Percentiles rank a stretch among this genome's conserved stretches.
These are phyloP conservation scores for Litchi chinensis DNA, from an alignment of 345 rosid genomes.

Conservation along the genomic window DNA sequence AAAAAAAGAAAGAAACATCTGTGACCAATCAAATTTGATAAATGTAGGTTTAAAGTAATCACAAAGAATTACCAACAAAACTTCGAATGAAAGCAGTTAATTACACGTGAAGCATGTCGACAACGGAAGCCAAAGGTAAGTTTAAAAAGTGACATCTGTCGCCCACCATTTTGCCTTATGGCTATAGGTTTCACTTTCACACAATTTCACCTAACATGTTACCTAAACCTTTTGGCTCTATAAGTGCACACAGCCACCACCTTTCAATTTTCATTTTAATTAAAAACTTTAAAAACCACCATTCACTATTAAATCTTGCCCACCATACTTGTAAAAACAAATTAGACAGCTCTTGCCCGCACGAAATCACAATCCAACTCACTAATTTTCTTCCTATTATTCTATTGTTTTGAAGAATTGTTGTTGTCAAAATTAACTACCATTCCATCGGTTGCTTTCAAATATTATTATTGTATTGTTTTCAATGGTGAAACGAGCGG, in stretches of 20 bases:
- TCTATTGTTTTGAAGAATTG: background rate
- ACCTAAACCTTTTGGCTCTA: slow-evolving; percentile 41
- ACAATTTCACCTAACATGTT: slow-evolving; percentile 35
- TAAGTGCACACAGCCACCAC: slow-evolving; percentile 11
- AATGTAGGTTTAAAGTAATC: background rate
- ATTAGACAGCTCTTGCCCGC: slow-evolving; percentile 25
- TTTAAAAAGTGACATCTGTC: slow-evolving; percentile 38
- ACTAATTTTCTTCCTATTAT: background rate
- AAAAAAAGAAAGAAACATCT: no score
- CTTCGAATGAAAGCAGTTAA: background rate
- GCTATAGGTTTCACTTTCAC: background rate
- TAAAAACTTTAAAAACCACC: slow-evolving; percentile 8
- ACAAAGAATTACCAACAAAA: background rate
- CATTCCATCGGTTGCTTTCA: slow-evolving; percentile 6
- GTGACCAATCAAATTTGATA: background rate
- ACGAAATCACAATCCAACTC: slow-evolving; percentile 28
- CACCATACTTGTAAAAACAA: background rate
- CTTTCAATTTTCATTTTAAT: background rate
- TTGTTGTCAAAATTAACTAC: background rate
- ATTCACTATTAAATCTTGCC: slow-evolving; percentile 14
- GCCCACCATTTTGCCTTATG: slow-evolving; percentile 4
- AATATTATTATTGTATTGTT: background rate
- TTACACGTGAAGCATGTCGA: slow-evolving; percentile 27
- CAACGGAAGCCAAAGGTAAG: slow-evolving; percentile 17
- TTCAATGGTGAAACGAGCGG: no score